Evolutionary conservation across 2,329 filamentous ascomycete genomes (phyloP), one percentile per base, ranked within the genome.

Genomic region (Venturia effusa): DNA sequence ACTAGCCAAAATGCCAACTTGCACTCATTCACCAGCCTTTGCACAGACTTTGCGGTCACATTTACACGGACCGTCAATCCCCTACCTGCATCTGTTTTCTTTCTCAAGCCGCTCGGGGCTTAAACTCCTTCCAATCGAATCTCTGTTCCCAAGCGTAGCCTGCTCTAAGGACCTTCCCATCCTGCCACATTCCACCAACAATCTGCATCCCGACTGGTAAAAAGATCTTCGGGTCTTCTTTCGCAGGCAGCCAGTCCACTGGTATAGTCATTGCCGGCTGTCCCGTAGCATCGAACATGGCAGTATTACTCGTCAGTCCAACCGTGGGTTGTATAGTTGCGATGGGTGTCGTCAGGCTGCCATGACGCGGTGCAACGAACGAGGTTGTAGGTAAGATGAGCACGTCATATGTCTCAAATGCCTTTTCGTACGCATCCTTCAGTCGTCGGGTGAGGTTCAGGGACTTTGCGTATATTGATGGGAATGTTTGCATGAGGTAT

Each of bases 191-290:
- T 17, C 69, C 72, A 24, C 71, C 72, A 4, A 77, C 73, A 48
- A 78, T 68, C 65, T 76, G 74, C 72, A 78, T 74, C 13, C 74
- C 71, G 1, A 72, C 75, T 0, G 76, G 76, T 22, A 78, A 64
- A 61, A 64, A 68, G 3, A 74, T 61, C 1, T 68, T 10, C n/a
- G 62, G 41, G 4, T 65, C 66, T 22, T 68, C 67, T 59, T 59
- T 13, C 59, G 71, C 68, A n/a, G 68, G 64, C 4, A 55, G 17
- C 51, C 51, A 55, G 34, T 65, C 63, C 27, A 71, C 68, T 24
- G 70, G 71, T 19, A 73, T 64, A 0, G 70, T 68, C 65, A 73
- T 67, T 15, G 71, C 71, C 32, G 71, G 71, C 59, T 73, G 71
- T 1, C 71, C 71, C 3, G 70, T 73, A 1, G 70, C 68, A 59